Conservation (phyloP, 1,284 basidiomycete species). For the Flammula alnicola region DNA sequence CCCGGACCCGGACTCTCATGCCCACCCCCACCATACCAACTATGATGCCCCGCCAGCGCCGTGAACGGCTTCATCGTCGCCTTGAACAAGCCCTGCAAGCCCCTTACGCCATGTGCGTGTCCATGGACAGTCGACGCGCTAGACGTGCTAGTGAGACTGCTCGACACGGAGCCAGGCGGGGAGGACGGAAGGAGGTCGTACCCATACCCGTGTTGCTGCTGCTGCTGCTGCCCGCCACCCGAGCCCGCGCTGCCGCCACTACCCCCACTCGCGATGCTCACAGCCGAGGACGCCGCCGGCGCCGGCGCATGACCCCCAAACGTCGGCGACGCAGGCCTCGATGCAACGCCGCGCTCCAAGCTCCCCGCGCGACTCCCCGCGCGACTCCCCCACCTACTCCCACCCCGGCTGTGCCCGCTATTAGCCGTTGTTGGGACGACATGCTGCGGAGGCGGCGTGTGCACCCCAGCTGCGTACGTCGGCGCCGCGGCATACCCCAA, state of each 20-base stretch:
- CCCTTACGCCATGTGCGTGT: conserved; percentile 40
- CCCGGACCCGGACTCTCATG: not conserved
- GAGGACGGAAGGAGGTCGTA: conserved; percentile 19
- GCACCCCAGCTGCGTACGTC: conserved; percentile 7
- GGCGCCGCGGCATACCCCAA: not conserved
- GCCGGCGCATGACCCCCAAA: no score
- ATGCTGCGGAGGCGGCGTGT: conserved; percentile 20
- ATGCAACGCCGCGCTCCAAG: conserved; percentile 42
- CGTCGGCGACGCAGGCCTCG: not conserved
- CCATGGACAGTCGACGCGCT: conserved; percentile 43
- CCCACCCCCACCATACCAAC: not conserved
- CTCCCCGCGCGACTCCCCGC: conserved; percentile 32
- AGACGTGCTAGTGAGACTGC: not conserved
- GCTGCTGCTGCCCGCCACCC: no score
- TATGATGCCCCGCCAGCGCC: conserved; percentile 32
- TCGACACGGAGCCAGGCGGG: not conserved
- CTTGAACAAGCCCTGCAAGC: conserved; percentile 57
- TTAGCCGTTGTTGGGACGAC: conserved; percentile 5
- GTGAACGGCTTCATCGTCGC: conserved; percentile 66
- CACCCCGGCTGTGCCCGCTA: conserved; percentile 31
- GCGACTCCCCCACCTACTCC: conserved; percentile 36
- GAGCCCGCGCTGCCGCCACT: no score
- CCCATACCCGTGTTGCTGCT: no score
- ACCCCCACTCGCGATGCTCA: no score
- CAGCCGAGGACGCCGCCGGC: no score